Evolutionary conservation across 371 early-diverging fungal species (phyloP).

Genomic region (Modicella reniformis): DNA sequence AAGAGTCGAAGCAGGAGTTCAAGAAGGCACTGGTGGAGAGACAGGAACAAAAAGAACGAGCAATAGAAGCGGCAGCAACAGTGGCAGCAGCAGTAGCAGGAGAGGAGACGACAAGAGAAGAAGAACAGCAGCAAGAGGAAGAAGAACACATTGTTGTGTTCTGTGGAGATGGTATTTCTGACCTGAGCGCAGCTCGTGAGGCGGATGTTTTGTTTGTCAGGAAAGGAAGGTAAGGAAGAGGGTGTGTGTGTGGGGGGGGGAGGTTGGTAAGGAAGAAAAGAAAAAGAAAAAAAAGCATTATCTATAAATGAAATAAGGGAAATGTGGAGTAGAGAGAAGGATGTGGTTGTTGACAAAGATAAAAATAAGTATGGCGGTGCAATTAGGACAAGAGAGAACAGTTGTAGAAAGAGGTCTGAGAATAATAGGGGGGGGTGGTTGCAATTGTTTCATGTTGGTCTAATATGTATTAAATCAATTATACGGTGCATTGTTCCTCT

Average conservation of each 20-base stretch:
- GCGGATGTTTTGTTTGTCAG: slow-evolving; percentile 72
- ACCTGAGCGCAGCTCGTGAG: slow-evolving; percentile 68
- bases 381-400: no score
- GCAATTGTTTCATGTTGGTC: background rate
- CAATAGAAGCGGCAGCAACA: no score
- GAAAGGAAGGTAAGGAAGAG: slow-evolving; percentile 59
- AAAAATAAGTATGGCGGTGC: no score
- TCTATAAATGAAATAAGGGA: background rate
- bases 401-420: background rate
- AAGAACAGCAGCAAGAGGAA: slow-evolving; percentile 18
- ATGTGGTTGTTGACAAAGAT: no score
- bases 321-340: background rate
- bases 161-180: slow-evolving; percentile 72
- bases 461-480: no score
- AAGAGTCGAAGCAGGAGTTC: slow-evolving; percentile 30
- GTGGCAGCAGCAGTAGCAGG: no score
- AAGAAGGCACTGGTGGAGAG: slow-evolving; percentile 28
- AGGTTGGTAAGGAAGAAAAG: background rate
- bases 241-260: no score
- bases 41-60: slow-evolving; percentile 29
- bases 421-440: background rate
- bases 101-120: slow-evolving; percentile 9
- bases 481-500: no score
- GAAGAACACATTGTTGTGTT: slow-evolving; percentile 63
- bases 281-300: background rate